Conservation (phyloP, 176 grass and related monocot species). For the Hsuehochloa calcarea region DNA sequence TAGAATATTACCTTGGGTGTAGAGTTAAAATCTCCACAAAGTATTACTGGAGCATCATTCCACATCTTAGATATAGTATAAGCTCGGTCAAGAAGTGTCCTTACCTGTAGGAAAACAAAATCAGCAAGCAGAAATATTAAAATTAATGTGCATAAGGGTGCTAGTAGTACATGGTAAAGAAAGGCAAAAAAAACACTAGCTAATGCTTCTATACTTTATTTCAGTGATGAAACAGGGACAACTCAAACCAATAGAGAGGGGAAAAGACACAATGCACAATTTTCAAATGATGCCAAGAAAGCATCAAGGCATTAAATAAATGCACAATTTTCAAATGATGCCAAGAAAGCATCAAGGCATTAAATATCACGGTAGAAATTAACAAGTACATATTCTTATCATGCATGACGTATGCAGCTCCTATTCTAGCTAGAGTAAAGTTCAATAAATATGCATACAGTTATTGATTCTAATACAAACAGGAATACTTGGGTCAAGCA, state of each 20-base stretch:
- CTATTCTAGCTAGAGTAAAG: neutral
- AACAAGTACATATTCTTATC: neutral
- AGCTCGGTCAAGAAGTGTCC: slow-evolving; percentile 79
- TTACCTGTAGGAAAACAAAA: slow-evolving; percentile 60
- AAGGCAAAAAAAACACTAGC: slow-evolving; percentile 7
- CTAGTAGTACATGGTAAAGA: slow-evolving; percentile 8
- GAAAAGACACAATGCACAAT: neutral
- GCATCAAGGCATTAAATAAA: slow-evolving; percentile 10
- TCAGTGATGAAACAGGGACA: neutral
- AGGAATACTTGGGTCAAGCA: slow-evolving; percentile 2
- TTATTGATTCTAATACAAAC: slow-evolving; percentile 4
- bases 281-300: slow-evolving; percentile 10
- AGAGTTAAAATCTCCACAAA: slow-evolving; percentile 97
- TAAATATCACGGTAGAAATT: neutral
- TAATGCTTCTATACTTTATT: slow-evolving; percentile 21
- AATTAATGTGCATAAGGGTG: neutral
- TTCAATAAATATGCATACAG: neutral
- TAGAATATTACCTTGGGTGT: slow-evolving; percentile 66
- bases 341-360: slow-evolving; percentile 13
- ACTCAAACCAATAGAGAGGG: neutral
- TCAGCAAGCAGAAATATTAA: slow-evolving; percentile 24
- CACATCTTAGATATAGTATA: slow-evolving; percentile 69
- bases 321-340: slow-evolving; percentile 1
- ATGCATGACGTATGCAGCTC: slow-evolving; percentile 6
- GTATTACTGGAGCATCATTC: slow-evolving; percentile 84